phyloP scores from a whole-genome alignment of 345 rosid species.

The Eucalyptus regnans region DNA sequence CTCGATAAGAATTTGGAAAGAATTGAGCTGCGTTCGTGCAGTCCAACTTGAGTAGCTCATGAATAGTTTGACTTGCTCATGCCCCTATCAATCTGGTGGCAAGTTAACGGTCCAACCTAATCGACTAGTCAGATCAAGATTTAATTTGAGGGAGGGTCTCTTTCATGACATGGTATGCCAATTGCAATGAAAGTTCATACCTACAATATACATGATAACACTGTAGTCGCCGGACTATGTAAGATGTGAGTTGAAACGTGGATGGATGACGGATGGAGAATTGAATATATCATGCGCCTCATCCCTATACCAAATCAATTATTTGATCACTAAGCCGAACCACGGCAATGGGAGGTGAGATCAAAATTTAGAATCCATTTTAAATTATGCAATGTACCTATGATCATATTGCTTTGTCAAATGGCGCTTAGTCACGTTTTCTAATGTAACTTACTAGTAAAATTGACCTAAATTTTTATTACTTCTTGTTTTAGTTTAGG shows the following conservation, averaged over 20 bases:
- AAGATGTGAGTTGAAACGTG: not conserved
- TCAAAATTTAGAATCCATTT: not conserved
- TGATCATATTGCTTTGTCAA: not conserved
- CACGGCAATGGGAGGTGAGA: not conserved
- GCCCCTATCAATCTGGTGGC: not conserved
- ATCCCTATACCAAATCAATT: not conserved
- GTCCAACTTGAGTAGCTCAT: not conserved
- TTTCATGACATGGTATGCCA: not conserved
- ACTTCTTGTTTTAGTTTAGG: too few relatives aligned
- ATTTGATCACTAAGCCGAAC: not conserved
- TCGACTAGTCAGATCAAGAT: not conserved
- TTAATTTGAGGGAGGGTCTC: not conserved
- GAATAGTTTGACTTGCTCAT: not conserved
- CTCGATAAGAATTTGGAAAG: not conserved
- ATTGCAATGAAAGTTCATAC: accelerated
- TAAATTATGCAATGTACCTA: not conserved
- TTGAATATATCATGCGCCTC: not conserved
- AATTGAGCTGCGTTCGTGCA: not conserved
- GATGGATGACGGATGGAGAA: not conserved
- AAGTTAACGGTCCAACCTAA: not conserved
- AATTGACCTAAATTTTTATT: too few relatives aligned
- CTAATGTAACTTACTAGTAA: not conserved
- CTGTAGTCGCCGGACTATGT: accelerated
- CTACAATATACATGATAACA: not conserved
- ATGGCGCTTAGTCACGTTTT: accelerated